Percentiles rank a stretch among this genome's conserved stretches.
Evolutionary conservation across 108 stramenopile genomes (phyloP).

Genomic region (Thalassiosira profunda): DNA sequence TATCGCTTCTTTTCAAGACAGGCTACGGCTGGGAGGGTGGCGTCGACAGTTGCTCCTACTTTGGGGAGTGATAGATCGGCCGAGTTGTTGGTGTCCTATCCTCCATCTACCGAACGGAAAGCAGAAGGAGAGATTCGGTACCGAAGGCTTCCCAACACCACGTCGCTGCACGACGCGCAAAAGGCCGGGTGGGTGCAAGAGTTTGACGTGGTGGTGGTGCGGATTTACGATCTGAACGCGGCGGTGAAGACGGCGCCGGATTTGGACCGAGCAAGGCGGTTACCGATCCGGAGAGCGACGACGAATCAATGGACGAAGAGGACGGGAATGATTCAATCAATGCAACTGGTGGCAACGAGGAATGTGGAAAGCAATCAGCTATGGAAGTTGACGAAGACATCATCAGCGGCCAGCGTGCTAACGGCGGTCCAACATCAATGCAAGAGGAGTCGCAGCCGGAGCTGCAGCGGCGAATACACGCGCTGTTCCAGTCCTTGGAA

Average conservation of each 20-base stretch:
- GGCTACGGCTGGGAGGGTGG: conserved; percentile 42
- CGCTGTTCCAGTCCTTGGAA: conserved; percentile 11
- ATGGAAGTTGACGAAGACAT: not conserved
- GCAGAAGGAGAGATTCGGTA: conserved; percentile 4
- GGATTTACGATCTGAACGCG: conserved; percentile 9
- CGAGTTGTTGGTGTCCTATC: conserved; percentile 28
- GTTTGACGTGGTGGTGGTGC: conserved; percentile 46
- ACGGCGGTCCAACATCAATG: not conserved
- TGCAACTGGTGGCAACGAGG: not conserved
- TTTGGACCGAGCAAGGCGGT: conserved; percentile 34
- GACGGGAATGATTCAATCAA: not conserved
- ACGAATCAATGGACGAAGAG: conserved; percentile 9
- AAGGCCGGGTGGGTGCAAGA: conserved; percentile 37
- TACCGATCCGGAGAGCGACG: conserved; percentile 41
- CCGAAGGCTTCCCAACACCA: conserved; percentile 46
- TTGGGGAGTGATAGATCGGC: conserved; percentile 18
- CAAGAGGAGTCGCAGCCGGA: not conserved
- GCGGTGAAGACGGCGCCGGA: not conserved
- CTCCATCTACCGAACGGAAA: not conserved
- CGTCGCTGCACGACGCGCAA: conserved; percentile 49
- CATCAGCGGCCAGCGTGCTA: not conserved
- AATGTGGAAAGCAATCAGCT: not conserved
- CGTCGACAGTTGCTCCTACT: conserved; percentile 22
- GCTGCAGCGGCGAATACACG: conserved; percentile 15
- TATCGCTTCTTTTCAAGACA: conserved; percentile 46